Base-by-base conservation (phyloP, 2,329 filamentous ascomycete species). In the Monosporascus sp. region DNA sequence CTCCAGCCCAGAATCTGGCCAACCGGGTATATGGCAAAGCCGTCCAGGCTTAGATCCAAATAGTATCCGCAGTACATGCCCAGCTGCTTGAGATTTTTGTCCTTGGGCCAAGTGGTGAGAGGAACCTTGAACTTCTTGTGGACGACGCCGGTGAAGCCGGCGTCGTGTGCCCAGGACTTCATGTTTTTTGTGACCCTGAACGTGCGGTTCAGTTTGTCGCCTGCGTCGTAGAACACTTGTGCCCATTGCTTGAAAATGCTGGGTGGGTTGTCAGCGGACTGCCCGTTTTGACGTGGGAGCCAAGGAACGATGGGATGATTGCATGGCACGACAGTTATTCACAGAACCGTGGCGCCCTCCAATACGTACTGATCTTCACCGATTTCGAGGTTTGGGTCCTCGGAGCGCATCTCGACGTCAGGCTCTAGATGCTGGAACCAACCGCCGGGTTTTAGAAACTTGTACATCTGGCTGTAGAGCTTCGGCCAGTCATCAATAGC, bases 401-500 rank as follows among this genome's bases (percentile, higher is more conserved):
- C 61, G 47, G 57, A 59, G 15, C 50, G 55, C 20, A 25, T 25
- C 20, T 45, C 43, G 49, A 48, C 45, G 15, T 56, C 53, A n/a
- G 52, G 44, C 44, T 62, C 59, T 17, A 58, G 47, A 35, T 50
- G 52, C 38, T 62, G 54, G 27, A 58, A 39, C 53, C 53, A 61
- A n/a, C 57, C 60, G 9, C 57, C 57, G 0, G 60, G 59, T 14
- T 47, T 50, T 15, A 54, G 39, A 7, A 51, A 41, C 17, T 48
- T 50, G 49, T 56, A 62, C 5, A 56, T 56, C 44, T 64, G 53
- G n/a, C 22, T n/a, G 50, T 57, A 59, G 8, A 63, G 48, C 1
- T 31, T 37, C 20, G 50, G 27, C 62, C 62, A 65, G 55, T 63
- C 53, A n/a, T 36, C 24, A n/a, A 65, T 53, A 5, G 54, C 50